A percentile compares a stretch with the other conserved stretches of the same genome.
These are phyloP conservation scores for Cardamine chenopodiifolia DNA, from an alignment of 345 rosid genomes.

Conservation along the genomic window DNA sequence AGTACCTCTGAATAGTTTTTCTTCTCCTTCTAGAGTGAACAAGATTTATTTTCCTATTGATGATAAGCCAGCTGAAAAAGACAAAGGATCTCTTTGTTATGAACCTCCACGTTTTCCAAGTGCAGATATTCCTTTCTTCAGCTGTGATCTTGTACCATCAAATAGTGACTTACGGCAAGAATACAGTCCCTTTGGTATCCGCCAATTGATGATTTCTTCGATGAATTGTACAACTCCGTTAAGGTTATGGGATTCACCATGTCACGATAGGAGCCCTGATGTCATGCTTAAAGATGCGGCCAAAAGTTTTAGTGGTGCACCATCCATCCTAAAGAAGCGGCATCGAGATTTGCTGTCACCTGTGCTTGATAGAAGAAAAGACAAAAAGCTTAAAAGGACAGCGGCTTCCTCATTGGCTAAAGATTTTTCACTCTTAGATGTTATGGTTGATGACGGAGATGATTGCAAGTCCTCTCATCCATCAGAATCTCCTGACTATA, in stretches of 20 bases:
- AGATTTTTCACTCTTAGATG: constrained; percentile 74
- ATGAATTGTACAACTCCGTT: constrained; percentile 82
- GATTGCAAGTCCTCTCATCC: constrained; percentile 40
- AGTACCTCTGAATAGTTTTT: constrained; percentile 62
- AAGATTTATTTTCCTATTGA: constrained; percentile 43
- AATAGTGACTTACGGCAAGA: constrained; percentile 83
- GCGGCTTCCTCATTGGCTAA: constrained; percentile 63
- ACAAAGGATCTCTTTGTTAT: constrained; percentile 77
- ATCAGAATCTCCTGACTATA: constrained; percentile 46
- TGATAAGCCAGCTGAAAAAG: constrained; percentile 52
- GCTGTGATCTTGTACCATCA: constrained; percentile 91
- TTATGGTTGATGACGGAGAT: constrained; percentile 59
- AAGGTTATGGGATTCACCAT: constrained; percentile 90
- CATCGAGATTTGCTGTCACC: constrained; percentile 87
- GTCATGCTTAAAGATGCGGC: constrained; percentile 74
- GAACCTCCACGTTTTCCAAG: constrained; percentile 99
- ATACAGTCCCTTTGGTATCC: constrained; percentile 96
- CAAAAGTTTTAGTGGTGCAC: constrained; percentile 71
- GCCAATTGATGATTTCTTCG: constrained; percentile 91
- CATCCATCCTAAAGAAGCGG: constrained; percentile 90
- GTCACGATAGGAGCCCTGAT: constrained; percentile 71
- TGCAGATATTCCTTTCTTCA: constrained; percentile 89
- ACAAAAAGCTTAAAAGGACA: constrained; percentile 69
- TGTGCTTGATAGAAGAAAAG: constrained; percentile 73
- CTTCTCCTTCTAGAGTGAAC: constrained; percentile 45